A percentile compares a stretch with the other conserved stretches of the same genome.
Conservation (phyloP, 2,329 filamentous ascomycete genomes). For the Diaporthe longicolla region DNA sequence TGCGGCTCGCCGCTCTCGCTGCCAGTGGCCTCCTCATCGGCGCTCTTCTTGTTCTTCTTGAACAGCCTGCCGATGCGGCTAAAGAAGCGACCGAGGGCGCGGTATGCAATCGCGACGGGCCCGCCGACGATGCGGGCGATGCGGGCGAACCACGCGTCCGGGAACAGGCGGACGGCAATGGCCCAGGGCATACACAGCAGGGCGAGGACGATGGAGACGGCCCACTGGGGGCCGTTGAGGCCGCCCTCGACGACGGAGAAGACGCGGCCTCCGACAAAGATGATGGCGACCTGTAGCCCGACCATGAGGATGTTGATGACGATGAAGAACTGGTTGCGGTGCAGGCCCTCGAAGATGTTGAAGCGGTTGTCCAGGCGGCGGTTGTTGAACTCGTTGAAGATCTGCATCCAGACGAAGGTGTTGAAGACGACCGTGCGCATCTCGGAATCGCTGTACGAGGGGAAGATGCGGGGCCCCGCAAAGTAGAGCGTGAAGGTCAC, state of each 20-base stretch:
- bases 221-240: constrained; percentile 41
- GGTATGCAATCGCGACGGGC: constrained; percentile 50
- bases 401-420: constrained; percentile 80
- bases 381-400: constrained; percentile 79
- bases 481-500: constrained; percentile 74
- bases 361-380: constrained; percentile 74
- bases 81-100: constrained; percentile 43
- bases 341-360: constrained; percentile 72
- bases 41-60: constrained; percentile 33
- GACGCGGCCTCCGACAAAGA: constrained; percentile 69
- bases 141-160: constrained; percentile 58
- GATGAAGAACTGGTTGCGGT: constrained; percentile 71
- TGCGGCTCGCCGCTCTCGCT: not conserved
- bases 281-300: constrained; percentile 68
- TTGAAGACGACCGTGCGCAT: constrained; percentile 75
- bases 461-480: constrained; percentile 68
- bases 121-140: constrained; percentile 49
- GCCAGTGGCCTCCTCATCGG: constrained; percentile 29
- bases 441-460: constrained; percentile 59
- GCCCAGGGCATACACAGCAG: constrained; percentile 65
- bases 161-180: constrained; percentile 63
- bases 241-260: constrained; percentile 41
- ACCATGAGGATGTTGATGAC: constrained; percentile 70
- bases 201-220: constrained; percentile 39
- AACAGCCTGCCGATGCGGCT: constrained; percentile 42